Base-by-base conservation (phyloP, 768 basidiomycete genomes). In the Lyophyllum atratum region DNA sequence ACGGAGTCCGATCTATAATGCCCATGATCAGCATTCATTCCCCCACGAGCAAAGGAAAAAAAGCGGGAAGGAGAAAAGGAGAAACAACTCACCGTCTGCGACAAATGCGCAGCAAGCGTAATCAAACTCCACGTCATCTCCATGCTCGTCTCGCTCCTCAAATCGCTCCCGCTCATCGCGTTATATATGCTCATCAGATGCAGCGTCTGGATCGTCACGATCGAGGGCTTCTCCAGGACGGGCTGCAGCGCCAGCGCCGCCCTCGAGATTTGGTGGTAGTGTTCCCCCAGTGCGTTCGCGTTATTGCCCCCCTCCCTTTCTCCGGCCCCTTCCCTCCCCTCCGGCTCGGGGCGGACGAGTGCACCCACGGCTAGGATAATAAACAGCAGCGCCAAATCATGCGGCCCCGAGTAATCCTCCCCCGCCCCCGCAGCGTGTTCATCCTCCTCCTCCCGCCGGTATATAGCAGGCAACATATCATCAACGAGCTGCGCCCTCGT, bases 181-280 rank as follows among this genome's bases (percentile, higher is more conserved):
- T 85, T 85, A 65, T 87, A 90, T 9, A 87, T 80, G 64, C 87
- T 86, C 72, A 86, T 76, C 59, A 90, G 66, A 68, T 87, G 85
- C 17, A 91, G 70, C 7, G 82, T 73, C 70, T 91, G 90, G 28
- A 91, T 85, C 22, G 89, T 89, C 22, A 84, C 83, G 43, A 88
- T 68, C 0, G 84, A 83, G 10, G 89, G 89, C 61, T 87, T 86
- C 71, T 89, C 89, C 40, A 90, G 70, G 22, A 91, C 82, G 0
- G 88, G 78, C 62, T 87, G 86, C 12, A 89, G 71, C 44, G 81
- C 78, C n/a, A 92, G 70, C 2, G 88, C 85, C 1, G 85, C 86
- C 15, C 81, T 74, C 0, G 86, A 78, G 22, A 90, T 76, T 59
- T 89, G 86, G 48, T 87, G 81, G 52, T 78, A 88, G 57, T 87